phyloP scores from a whole-genome alignment of 2,329 filamentous ascomycete genomes.

The Proliferodiscus dingleyae region DNA sequence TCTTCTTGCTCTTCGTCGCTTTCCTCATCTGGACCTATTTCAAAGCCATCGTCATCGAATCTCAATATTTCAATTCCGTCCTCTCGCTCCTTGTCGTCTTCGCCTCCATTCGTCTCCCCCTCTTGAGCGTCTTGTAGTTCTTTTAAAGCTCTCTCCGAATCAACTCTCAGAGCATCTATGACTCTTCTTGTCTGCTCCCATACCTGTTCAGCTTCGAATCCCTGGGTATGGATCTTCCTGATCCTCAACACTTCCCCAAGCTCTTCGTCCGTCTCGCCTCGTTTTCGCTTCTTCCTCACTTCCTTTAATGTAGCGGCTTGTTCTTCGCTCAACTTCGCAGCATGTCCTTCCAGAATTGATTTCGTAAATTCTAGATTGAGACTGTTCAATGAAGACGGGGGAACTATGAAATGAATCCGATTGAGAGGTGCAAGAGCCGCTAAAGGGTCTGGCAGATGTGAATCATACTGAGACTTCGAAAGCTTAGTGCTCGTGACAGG shows the following conservation, averaged over 20 bases:
- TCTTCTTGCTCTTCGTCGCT: constrained; percentile 32
- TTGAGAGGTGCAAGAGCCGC: constrained; percentile 24
- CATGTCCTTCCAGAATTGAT: constrained; percentile 72
- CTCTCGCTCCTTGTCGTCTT: constrained; percentile 34
- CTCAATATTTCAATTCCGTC: constrained; percentile 32
- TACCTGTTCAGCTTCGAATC: constrained; percentile 82
- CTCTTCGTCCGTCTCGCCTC: constrained; percentile 45
- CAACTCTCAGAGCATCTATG: constrained; percentile 57
- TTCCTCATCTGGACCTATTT: constrained; percentile 32
- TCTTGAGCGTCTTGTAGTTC: constrained; percentile 28
- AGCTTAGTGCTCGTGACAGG: constrained; percentile 28
- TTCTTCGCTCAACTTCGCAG: constrained; percentile 65
- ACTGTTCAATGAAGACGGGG: constrained; percentile 59
- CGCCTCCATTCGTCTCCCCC: constrained; percentile 24
- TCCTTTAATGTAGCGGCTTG: constrained; percentile 66
- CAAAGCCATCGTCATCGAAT: constrained; percentile 37
- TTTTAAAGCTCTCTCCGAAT: constrained; percentile 46
- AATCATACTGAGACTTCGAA: constrained; percentile 32
- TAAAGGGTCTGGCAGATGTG: constrained; percentile 22
- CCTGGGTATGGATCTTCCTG: constrained; percentile 77
- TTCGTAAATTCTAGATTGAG: constrained; percentile 75
- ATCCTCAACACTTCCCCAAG: constrained; percentile 60
- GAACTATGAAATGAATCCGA: constrained; percentile 62
- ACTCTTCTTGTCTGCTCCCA: constrained; percentile 92
- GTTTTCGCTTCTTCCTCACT: constrained; percentile 71